Evolutionary conservation across 306 rosid genomes (phyloP), one percentile per base, ranked within the genome.

Genomic region (Lablab purpureus): DNA sequence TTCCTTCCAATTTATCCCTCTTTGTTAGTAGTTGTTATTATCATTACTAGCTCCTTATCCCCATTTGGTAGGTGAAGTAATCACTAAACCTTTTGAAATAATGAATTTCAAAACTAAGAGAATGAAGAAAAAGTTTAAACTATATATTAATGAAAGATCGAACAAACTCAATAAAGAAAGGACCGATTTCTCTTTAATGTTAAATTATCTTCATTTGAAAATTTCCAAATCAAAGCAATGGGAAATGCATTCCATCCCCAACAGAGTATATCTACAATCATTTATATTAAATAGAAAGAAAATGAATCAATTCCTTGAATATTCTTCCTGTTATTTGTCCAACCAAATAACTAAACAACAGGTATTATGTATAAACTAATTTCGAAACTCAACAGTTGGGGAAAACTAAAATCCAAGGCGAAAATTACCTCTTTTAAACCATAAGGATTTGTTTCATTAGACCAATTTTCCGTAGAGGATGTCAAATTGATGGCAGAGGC

Each of bases 21-120:
- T n/a, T n/a, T n/a, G n/a, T n/a, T n/a, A n/a, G n/a, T n/a, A n/a
- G n/a, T n/a, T 67, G 97, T 85, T 84, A 90, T 70, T 75, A 87
- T 83, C 77, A 85, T 91, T 76, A 89, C 96, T 80, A 95, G 83
- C 81, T 87, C 94, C 99, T 97, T 92, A 76, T 87, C 88, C 75
- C 93, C 94, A 79, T 87, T 88, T 69, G 99, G 90, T 80, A 87
- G 98, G 87, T 91, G 97, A 85, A 88, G 85, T 98, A 98, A 95
- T 62, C 87, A 95, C 54, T 91, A 96, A 66, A 90, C 85, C 88
- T 88, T 90, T 97, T 91, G 99, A 85, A 87, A 90, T 67, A 73
- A 50, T 58, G 77, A 78, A 81, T 75, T 79, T 76, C 73, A 72
- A 75, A 43, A 45, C 27, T 49, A 23, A 60, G 60, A 79, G 75